A percentile compares a stretch with the other conserved stretches of the same genome.
These are phyloP conservation scores for Yamadazyma blattariae DNA, from an alignment of 1,139 yeast genomes.

Conservation along the genomic window DNA sequence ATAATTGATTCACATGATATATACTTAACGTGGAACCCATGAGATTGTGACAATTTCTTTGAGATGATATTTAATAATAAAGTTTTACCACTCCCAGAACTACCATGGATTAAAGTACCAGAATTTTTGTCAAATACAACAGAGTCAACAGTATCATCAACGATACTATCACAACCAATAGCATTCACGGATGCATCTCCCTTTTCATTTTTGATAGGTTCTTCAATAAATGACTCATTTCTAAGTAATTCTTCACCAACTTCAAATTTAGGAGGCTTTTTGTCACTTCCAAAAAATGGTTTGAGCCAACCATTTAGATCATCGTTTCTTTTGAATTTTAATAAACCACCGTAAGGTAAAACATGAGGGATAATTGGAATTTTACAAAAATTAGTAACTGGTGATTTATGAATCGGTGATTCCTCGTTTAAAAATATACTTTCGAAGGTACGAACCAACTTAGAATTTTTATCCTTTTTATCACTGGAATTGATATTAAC, in stretches of 20 bases:
- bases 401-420: constrained; percentile 17
- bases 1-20: constrained; percentile 52
- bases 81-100: constrained; percentile 81
- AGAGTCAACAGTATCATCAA: constrained; percentile 41
- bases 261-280: constrained; percentile 36
- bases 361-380: constrained; percentile 48
- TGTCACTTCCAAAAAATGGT: constrained; percentile 23
- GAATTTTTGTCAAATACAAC: constrained; percentile 45
- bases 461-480: constrained; percentile 26
- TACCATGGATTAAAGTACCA: constrained; percentile 66
- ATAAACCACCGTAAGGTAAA: constrained; percentile 61
- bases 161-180: constrained; percentile 55
- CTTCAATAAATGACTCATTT: constrained; percentile 45
- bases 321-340: constrained; percentile 50
- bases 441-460: constrained; percentile 13
- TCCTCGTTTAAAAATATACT: constrained; percentile 14
- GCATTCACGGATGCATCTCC: constrained; percentile 23
- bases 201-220: constrained; percentile 11
- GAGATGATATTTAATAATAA: constrained; percentile 46
- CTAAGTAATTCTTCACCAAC: constrained; percentile 55
- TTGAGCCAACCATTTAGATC: constrained; percentile 46
- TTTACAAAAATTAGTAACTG: constrained; percentile 47
- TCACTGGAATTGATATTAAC: constrained; percentile 27
- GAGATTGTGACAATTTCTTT: constrained; percentile 26
- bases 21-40: constrained; percentile 42